Conservation (phyloP, 2,329 filamentous ascomycete genomes). For the Biscogniauxia marginata region DNA sequence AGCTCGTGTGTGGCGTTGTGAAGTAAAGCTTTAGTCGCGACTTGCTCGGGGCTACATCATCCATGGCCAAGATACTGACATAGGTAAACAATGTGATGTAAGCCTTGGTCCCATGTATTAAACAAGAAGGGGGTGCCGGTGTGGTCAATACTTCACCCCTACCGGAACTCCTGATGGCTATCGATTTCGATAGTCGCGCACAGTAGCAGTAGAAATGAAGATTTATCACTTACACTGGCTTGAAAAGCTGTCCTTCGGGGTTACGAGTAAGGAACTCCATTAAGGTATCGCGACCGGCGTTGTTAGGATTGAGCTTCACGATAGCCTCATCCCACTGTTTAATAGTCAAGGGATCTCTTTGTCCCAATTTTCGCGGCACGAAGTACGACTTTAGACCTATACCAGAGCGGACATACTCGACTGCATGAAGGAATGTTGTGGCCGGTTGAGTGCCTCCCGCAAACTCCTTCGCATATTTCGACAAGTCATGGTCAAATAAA, state of each 20-base stretch:
- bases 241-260: not conserved
- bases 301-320: not conserved
- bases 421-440: too few relatives aligned
- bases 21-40: constrained; percentile 1
- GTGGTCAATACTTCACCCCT: too few relatives aligned
- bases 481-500: not conserved
- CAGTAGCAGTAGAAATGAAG: too few relatives aligned
- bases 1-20: not conserved
- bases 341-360: too few relatives aligned
- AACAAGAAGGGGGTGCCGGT: not conserved
- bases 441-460: too few relatives aligned
- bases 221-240: not conserved
- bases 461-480: too few relatives aligned
- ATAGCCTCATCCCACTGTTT: too few relatives aligned
- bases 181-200: too few relatives aligned
- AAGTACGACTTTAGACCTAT: constrained; percentile 1
- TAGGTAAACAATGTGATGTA: not conserved
- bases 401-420: too few relatives aligned
- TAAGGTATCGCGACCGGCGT: not conserved
- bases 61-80: not conserved
- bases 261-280: not conserved
- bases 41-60: not conserved
- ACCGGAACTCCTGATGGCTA: too few relatives aligned
- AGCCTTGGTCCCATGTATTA: not conserved
- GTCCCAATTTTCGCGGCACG: too few relatives aligned